Conservation (phyloP, 1,284 basidiomycete species). For the Phylloboletellus chloephorus region DNA sequence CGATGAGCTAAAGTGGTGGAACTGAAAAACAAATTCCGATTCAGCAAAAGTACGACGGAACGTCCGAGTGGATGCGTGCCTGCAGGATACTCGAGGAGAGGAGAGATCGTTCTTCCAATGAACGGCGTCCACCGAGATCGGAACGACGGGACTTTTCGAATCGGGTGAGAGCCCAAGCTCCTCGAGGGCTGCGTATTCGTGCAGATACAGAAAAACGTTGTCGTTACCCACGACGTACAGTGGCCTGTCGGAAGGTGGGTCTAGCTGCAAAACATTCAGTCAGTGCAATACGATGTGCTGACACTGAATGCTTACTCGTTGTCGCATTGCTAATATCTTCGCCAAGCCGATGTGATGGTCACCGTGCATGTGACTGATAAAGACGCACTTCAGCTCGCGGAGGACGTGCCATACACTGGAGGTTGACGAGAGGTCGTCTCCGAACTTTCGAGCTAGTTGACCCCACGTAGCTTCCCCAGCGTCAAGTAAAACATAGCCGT, state of each 20-base stretch:
- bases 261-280: slow-evolving; percentile 39
- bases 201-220: slow-evolving; percentile 55
- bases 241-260: slow-evolving; percentile 52
- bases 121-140: slow-evolving; percentile 51
- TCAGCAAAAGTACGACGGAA: slow-evolving; percentile 5
- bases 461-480: slow-evolving; percentile 90
- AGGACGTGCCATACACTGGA: slow-evolving; percentile 55
- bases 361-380: slow-evolving; percentile 86
- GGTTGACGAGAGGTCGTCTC: slow-evolving; percentile 41
- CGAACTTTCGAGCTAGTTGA: slow-evolving; percentile 78
- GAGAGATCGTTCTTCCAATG: slow-evolving; percentile 40
- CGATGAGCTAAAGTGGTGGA: slow-evolving; percentile 25
- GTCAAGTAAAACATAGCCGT: slow-evolving; percentile 79
- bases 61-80: slow-evolving; percentile 7
- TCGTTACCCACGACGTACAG: slow-evolving; percentile 68
- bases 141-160: slow-evolving; percentile 46
- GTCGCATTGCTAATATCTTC: slow-evolving; percentile 69
- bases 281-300: background rate
- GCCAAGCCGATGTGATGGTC: slow-evolving; percentile 90
- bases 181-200: slow-evolving; percentile 61
- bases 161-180: slow-evolving; percentile 55
- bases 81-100: slow-evolving; percentile 8
- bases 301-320: slow-evolving; percentile 45
- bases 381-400: slow-evolving; percentile 73
- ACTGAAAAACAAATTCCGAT: slow-evolving; percentile 12